Evolutionary conservation across 208 protist genomes (phyloP), one percentile per base, ranked within the genome.

Genomic region (Balamuthia mandrillaris): DNA sequence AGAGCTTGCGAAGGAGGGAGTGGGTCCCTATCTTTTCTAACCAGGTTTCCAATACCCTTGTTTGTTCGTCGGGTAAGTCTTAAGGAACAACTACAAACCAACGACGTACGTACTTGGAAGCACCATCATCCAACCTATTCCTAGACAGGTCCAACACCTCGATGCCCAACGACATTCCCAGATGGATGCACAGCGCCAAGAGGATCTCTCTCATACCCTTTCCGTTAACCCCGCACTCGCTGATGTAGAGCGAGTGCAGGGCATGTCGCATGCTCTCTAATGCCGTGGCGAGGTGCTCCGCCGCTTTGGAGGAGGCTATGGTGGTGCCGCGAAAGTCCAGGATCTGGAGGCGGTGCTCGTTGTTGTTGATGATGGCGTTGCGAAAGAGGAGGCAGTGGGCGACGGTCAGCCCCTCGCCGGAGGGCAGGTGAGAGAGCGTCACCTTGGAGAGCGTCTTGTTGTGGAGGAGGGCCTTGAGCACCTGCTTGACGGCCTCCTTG

Each of bases 281-380:
- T 9, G 60, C 60, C 21, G 60, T 66, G 14, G 60, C 60, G 33
- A 66, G 24, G 31, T 66, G 31, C 60, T 29, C 60, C 60, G 60
- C 60, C 3, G 33, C 60, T 21, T 66, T 66, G 31, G 60, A 44
- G 60, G 33, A 44, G 60, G 16, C 42, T 12, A 66, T 66, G 60
- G 60, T 44, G 24, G 60, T 66, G 60, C 60, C 60, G 14, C 42
- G 60, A 21, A 66, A 66, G 60, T 66, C 60, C 33, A 66, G 60
- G 7, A 66, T 66, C 60, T 66, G 60, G 31, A 66, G 7, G 14
- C n/a, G 35, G 60, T 44, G 35, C 33, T 66, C 7, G 14, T 29
- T 29, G 24, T 66, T 66, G 60, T 66, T 66, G 60, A 66, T 66
- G 16, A 66, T 35, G 60, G 60, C 60, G 60, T 66, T 66, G n/a